These are phyloP conservation scores for Aspergillus viridinutans DNA, from an alignment of 2,329 filamentous ascomycete genomes.

Conservation along the genomic window DNA sequence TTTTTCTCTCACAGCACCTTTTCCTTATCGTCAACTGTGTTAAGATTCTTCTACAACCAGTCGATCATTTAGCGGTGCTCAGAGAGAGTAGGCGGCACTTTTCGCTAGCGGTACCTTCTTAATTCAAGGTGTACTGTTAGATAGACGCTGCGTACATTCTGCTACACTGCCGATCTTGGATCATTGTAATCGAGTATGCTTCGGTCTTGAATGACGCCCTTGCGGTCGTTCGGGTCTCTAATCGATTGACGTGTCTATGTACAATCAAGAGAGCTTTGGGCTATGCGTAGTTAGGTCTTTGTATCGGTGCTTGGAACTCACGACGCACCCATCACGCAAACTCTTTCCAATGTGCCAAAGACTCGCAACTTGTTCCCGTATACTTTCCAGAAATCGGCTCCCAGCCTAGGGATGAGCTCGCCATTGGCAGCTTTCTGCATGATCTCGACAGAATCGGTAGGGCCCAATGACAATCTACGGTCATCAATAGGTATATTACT, in stretches of 20 bases:
- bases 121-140: constrained; percentile 82
- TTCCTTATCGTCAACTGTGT: constrained; percentile 89
- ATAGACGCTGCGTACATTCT: constrained; percentile 85
- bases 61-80: constrained; percentile 90
- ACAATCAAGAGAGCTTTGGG: neutral
- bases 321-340: constrained; percentile 29
- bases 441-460: constrained; percentile 9
- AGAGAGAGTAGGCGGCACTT: constrained; percentile 81
- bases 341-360: constrained; percentile 56
- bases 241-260: neutral
- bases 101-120: constrained; percentile 96
- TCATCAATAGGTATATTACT: neutral
- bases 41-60: constrained; percentile 63
- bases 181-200: neutral
- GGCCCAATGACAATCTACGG: neutral
- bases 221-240: neutral
- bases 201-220: neutral
- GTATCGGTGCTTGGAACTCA: neutral
- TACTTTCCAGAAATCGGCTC: constrained; percentile 52
- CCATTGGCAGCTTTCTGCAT: constrained; percentile 28
- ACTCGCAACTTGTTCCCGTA: constrained; percentile 59
- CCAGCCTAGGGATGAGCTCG: constrained; percentile 50
- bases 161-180: neutral
- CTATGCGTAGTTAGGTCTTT: neutral
- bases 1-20: constrained; percentile 62